Percentiles rank a stretch among this genome's conserved stretches.
Evolutionary conservation across 2,329 filamentous ascomycete species (phyloP).

Genomic region (Penicillium corylophilum): DNA sequence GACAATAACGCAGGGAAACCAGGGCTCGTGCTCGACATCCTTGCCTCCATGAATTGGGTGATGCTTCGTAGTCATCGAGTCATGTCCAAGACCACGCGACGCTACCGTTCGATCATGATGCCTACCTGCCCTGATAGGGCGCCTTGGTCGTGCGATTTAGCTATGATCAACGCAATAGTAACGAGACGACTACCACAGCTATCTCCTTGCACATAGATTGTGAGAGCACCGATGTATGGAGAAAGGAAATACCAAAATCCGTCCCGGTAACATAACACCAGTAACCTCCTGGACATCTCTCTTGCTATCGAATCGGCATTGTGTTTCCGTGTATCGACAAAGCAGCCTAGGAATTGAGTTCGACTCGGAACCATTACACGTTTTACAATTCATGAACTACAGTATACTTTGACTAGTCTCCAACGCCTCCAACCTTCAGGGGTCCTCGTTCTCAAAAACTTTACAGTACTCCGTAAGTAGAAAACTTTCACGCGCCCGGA

Average conservation of each 20-base stretch:
- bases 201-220: neutral
- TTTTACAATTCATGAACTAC: slow-evolving; percentile 2
- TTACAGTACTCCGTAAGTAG: neutral
- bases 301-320: neutral
- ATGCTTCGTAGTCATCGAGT: slow-evolving; percentile 6
- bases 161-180: neutral
- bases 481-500: neutral
- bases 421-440: neutral
- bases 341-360: slow-evolving; percentile 3
- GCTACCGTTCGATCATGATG: neutral
- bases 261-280: neutral
- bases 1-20: slow-evolving; percentile 1
- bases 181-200: neutral
- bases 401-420: slow-evolving; percentile 6
- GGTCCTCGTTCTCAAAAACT: neutral
- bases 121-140: neutral
- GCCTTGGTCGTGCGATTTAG: neutral
- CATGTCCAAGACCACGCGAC: neutral
- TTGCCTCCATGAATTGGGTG: neutral
- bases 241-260: neutral
- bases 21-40: slow-evolving; percentile 5
- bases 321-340: neutral
- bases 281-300: neutral
- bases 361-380: neutral
- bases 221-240: too few species aligned